These are phyloP conservation scores for Sequoiadendron giganteum DNA, from an alignment of 75 land plant genomes.

Conservation along the genomic window DNA sequence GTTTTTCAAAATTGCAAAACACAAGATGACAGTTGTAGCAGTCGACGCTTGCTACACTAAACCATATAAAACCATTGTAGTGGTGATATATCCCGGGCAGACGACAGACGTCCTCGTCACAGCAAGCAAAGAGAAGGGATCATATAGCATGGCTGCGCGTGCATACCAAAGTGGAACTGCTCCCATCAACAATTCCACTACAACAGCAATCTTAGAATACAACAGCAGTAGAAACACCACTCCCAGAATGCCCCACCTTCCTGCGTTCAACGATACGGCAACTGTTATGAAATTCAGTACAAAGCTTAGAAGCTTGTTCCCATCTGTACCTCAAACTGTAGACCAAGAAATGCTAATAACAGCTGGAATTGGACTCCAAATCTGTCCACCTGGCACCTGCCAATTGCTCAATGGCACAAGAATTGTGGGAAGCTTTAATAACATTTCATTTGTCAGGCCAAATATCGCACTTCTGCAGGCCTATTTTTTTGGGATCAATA, in stretches of 20 bases:
- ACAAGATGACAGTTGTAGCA: constrained; percentile 7
- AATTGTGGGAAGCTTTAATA: not conserved
- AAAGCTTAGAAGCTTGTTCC: not conserved
- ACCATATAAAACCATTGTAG: constrained; percentile 5
- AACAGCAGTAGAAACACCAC: not conserved
- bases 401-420: not conserved
- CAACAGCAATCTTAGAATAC: not conserved
- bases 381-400: not conserved
- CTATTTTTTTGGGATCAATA: not conserved
- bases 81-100: constrained; percentile 14
- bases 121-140: not conserved
- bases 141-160: not conserved
- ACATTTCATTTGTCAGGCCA: constrained; percentile 1
- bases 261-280: not conserved
- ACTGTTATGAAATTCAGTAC: not conserved
- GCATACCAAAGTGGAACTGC: not conserved
- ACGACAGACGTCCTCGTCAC: not conserved
- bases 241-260: not conserved
- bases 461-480: not conserved
- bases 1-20: constrained; percentile 14
- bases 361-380: not conserved
- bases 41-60: constrained; percentile 13
- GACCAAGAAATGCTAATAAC: not conserved
- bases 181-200: not conserved
- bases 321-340: not conserved